Percentiles rank a stretch among this genome's conserved stretches.
phyloP scores from a whole-genome alignment of 192 early-diverging fungal genomes.

The Backusella mclennaniae region DNA sequence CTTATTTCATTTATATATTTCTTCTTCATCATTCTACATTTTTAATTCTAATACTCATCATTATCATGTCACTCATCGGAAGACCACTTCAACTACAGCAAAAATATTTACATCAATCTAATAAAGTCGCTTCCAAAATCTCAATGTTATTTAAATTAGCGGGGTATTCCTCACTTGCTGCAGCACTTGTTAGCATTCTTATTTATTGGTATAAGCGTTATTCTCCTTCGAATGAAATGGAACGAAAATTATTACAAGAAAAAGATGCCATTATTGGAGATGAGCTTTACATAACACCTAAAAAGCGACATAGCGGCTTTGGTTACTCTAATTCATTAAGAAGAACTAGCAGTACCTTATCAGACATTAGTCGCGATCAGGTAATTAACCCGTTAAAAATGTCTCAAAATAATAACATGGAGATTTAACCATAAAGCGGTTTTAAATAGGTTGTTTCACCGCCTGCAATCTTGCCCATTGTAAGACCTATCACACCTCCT shows the following conservation, averaged over 20 bases:
- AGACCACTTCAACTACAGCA: constrained; percentile 6
- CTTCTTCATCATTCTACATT: not conserved
- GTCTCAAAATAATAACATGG: not conserved
- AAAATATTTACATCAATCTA: constrained; percentile 2
- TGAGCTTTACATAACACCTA: not conserved
- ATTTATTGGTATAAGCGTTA: constrained; percentile 19
- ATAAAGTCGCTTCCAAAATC: constrained; percentile 7
- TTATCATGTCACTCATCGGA: not conserved
- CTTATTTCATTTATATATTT: not conserved
- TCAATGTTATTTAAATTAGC: constrained; percentile 24
- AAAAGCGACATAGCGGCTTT: not conserved
- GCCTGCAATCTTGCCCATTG: not conserved
- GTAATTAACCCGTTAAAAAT: not conserved
- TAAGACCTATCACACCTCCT: not conserved
- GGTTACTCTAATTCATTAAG: not conserved
- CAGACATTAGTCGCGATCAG: not conserved
- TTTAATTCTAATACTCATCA: not conserved
- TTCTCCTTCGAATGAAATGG: not conserved
- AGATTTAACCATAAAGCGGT: not conserved
- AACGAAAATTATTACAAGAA: not conserved
- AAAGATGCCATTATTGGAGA: not conserved
- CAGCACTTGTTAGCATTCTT: constrained; percentile 19
- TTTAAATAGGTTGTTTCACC: constrained; percentile 5
- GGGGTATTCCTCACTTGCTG: constrained; percentile 30
- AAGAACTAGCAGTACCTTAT: not conserved